Percentiles rank a stretch among this genome's conserved stretches.
Conservation (phyloP, 192 early-diverging fungal genomes). For the Coemansia biformis region DNA sequence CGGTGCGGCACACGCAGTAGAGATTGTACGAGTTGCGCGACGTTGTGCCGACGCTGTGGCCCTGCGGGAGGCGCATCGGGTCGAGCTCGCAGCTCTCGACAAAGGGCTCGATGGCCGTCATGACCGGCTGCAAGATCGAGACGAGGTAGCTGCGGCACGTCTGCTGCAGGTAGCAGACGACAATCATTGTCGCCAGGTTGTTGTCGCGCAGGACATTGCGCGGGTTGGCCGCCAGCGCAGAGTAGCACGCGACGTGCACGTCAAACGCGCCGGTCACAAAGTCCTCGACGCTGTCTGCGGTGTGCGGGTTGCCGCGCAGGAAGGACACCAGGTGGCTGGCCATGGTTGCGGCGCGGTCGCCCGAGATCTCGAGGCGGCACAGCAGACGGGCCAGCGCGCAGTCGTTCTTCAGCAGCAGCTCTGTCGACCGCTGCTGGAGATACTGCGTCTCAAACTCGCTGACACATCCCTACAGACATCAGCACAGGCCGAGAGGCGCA, state of each 20-base stretch:
- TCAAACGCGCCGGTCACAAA: slow-evolving; percentile 46
- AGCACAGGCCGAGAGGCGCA: too few species aligned
- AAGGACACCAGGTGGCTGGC: slow-evolving; percentile 49
- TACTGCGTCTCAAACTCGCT: slow-evolving; percentile 48
- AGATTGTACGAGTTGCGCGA: slow-evolving; percentile 46
- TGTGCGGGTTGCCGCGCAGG: slow-evolving; percentile 42
- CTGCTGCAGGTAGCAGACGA: slow-evolving; percentile 48
- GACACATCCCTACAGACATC: slow-evolving; percentile 36
- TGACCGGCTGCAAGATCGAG: slow-evolving; percentile 46
- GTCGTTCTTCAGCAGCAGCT: slow-evolving; percentile 37
- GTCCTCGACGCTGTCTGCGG: slow-evolving; percentile 29
- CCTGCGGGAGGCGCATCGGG: slow-evolving; percentile 29
- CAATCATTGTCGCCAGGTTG: slow-evolving; percentile 49
- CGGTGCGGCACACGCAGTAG: slow-evolving; percentile 43
- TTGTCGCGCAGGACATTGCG: slow-evolving; percentile 41
- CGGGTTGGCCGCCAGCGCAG: slow-evolving; percentile 19
- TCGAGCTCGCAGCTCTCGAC: slow-evolving; percentile 52
- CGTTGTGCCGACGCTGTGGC: slow-evolving; percentile 13
- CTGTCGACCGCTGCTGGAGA: slow-evolving; percentile 43
- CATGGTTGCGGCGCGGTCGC: slow-evolving; percentile 45
- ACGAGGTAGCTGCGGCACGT: slow-evolving; percentile 43
- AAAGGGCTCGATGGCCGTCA: slow-evolving; percentile 35
- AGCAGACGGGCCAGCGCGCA: slow-evolving; percentile 30
- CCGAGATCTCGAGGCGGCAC: slow-evolving; percentile 38
- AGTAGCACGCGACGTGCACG: slow-evolving; percentile 29